Evolutionary conservation across 2,329 filamentous ascomycete species (phyloP).

Genomic region (Leptographium procerum): DNA sequence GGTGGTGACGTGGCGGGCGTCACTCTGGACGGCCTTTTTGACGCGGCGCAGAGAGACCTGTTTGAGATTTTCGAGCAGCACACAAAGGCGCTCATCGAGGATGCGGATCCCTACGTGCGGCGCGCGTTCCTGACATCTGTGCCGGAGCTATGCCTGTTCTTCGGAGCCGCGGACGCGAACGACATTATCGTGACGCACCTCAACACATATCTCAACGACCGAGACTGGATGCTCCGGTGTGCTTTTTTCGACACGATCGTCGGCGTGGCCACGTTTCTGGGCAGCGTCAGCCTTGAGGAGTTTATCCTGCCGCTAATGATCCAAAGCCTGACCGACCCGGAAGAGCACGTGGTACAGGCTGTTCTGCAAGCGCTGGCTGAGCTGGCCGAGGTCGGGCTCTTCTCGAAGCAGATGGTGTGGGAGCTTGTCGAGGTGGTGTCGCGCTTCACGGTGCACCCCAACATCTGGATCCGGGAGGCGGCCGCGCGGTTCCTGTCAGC

Average conservation of each 20-base stretch:
- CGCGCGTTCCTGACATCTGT: constrained; percentile 88
- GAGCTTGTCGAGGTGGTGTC: constrained; percentile 75
- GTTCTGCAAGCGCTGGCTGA: constrained; percentile 79
- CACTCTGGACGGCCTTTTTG: constrained; percentile 67
- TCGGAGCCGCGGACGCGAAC: constrained; percentile 81
- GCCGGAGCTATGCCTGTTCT: constrained; percentile 86
- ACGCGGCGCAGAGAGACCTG: constrained; percentile 73
- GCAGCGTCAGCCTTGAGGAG: constrained; percentile 79
- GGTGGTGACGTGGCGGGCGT: background rate
- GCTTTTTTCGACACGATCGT: constrained; percentile 95
- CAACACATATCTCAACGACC: constrained; percentile 93
- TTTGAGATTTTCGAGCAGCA: constrained; percentile 77
- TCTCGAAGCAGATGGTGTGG: constrained; percentile 76
- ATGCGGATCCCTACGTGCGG: constrained; percentile 73
- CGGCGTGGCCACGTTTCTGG: constrained; percentile 82
- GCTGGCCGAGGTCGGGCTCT: constrained; percentile 76
- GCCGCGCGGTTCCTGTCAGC: constrained; percentile 73
- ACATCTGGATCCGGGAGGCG: constrained; percentile 88
- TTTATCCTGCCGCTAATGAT: constrained; percentile 95
- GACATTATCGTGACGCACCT: constrained; percentile 94
- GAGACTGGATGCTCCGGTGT: constrained; percentile 92
- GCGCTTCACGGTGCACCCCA: constrained; percentile 86
- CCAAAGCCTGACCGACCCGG: constrained; percentile 81
- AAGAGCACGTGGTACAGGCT: constrained; percentile 88
- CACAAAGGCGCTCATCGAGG: constrained; percentile 81